Conservation (phyloP, 352 stramenopile species). For the Pythium diclinum region DNA sequence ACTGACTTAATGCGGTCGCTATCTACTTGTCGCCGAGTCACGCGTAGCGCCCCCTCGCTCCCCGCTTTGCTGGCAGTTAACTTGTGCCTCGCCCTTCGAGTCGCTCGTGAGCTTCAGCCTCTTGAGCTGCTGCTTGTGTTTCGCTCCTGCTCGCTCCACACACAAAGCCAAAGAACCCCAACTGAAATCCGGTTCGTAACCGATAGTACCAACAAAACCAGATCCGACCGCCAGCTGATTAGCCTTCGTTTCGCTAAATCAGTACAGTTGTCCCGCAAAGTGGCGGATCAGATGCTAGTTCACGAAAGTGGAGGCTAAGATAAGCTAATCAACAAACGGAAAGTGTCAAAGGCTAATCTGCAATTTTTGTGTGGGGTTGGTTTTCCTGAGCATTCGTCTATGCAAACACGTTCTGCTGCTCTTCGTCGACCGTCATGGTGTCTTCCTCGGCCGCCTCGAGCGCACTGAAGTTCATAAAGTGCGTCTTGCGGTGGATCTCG, state of each 20-base stretch:
- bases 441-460: constrained; percentile 93
- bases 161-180: constrained; percentile 26
- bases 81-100: not conserved
- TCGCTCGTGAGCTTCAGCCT: constrained; percentile 1
- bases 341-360: not conserved
- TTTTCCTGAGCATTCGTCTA: not conserved
- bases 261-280: not conserved
- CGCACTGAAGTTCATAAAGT: constrained; percentile 99
- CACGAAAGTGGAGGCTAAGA: not conserved
- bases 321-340: not conserved
- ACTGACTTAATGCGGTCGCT: not conserved
- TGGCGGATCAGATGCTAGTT: not conserved
- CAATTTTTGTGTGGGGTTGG: not conserved
- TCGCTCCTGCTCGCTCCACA: constrained; percentile 21
- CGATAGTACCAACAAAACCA: constrained; percentile 4
- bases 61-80: not conserved
- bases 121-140: constrained; percentile 3
- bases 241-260: not conserved
- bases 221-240: constrained; percentile 6
- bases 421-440: constrained; percentile 87
- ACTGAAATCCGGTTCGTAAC: constrained; percentile 29
- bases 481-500: constrained; percentile 97
- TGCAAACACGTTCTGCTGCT: constrained; percentile 87
- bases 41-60: not conserved
- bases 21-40: not conserved